Base-by-base conservation (phyloP, 1,139 yeast species). In the Pichia sp. region DNA sequence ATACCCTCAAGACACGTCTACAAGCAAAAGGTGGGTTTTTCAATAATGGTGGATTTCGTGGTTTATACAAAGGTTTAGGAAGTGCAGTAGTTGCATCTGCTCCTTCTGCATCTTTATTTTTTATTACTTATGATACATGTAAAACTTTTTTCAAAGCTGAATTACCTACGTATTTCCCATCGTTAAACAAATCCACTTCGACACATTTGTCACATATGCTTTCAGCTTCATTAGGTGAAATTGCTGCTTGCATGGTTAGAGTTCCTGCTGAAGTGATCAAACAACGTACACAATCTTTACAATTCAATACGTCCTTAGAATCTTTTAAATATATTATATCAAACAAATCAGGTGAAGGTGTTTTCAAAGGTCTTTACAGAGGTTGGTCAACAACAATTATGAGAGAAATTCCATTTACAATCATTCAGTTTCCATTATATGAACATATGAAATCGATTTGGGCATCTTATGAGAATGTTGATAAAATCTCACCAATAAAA, bases 211-310 rank as follows among this genome's bases (percentile, higher is more conserved):
- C 78, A 0, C 98, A 93, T 65, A 91, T 93, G 98, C 58, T 80
- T 5, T 77, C 95, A 16, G 96, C 98, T 0, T 84, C 96, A 1
- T 66, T 83, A 33, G 99, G 99, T 48, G 99, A 93, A 66, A 73
- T 91, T 11, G 86, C 95, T 1, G 99, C 99, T 0, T 93, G 99
- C 65, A 70, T 86, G 52, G 95, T 93, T 1, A 75, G 99, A 54
- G 99, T 95, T 0, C 99, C 99, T 0, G 96, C 96, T 0, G 99
- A 93, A 65, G 96, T 93, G 38, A 82, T 93, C 63, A 93, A 95
- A 68, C 99, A 93, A 69, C 75, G 98, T 54, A 87, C 98, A 0
- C 99, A 93, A 67, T 86, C 97, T 0, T 76, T 80, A 39, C 78
- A 78, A 51, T 73, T 77, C 29, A 70, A 70, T 46, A 73, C 85